Percentiles rank a stretch among this genome's conserved stretches.
Evolutionary conservation across 768 basidiomycete species (phyloP).

Genomic region (Chlorophyllum brunneum): DNA sequence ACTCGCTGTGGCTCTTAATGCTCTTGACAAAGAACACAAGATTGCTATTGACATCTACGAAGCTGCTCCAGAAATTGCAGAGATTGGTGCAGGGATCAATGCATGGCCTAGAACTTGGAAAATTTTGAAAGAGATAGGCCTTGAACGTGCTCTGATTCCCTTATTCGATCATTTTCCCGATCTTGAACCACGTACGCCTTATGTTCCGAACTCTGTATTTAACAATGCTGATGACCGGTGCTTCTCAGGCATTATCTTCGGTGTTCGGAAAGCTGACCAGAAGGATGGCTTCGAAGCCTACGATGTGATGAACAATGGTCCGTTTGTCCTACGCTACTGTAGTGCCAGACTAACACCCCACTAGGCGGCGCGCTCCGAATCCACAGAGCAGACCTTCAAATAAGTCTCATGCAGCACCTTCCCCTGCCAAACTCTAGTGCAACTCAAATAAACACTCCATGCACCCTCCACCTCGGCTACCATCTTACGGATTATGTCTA

Average conservation of each 20-base stretch:
- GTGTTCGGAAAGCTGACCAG: conserved; percentile 31
- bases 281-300: conserved; percentile 22
- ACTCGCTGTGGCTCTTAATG: conserved; percentile 30
- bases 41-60: conserved; percentile 40
- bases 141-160: conserved; percentile 10
- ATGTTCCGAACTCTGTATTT: conserved; percentile 11
- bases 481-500: conserved; percentile 32
- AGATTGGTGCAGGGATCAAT: conserved; percentile 42
- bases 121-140: conserved; percentile 11
- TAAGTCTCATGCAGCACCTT: conserved; percentile 33
- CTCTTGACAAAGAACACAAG: conserved; percentile 17
- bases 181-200: conserved; percentile 14
- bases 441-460: background rate
- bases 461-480: conserved; percentile 30
- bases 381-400: conserved; percentile 45
- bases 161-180: conserved; percentile 15
- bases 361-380: conserved; percentile 22
- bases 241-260: conserved; percentile 1
- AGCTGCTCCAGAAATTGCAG: conserved; percentile 32
- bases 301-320: conserved; percentile 23
- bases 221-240: background rate
- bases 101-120: conserved; percentile 25
- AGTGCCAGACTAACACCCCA: background rate
- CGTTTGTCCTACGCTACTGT: background rate
- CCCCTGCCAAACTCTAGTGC: conserved; percentile 11